These are phyloP conservation scores for Stemphylium beticola DNA, from an alignment of 2,329 filamentous ascomycete genomes.

Conservation along the genomic window DNA sequence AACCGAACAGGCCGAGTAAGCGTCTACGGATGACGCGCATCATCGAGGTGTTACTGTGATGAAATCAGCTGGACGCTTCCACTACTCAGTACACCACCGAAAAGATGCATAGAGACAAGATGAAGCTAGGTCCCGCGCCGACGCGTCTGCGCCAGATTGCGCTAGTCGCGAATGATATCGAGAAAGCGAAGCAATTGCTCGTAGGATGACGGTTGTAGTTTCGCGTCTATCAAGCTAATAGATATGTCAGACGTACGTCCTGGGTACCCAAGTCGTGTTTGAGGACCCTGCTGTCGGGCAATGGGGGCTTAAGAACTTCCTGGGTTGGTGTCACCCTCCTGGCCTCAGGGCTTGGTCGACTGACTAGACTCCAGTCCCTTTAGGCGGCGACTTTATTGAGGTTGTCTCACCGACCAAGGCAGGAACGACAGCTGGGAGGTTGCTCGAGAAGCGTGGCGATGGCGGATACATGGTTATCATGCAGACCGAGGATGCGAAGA, in stretches of 20 bases:
- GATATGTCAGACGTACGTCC: conserved; percentile 38
- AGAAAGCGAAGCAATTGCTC: conserved; percentile 31
- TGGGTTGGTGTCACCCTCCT: conserved; percentile 32
- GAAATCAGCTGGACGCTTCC: neutral
- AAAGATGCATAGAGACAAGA: conserved; percentile 11
- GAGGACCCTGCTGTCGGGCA: conserved; percentile 48
- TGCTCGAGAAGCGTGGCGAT: conserved; percentile 52
- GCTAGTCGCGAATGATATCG: conserved; percentile 40
- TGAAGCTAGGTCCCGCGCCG: conserved; percentile 22
- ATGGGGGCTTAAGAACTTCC: conserved; percentile 52
- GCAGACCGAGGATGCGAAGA: conserved; percentile 52
- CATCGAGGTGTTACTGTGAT: neutral
- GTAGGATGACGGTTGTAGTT: conserved; percentile 17
- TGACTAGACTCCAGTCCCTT: conserved; percentile 39
- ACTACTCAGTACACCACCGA: neutral
- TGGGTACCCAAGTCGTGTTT: conserved; percentile 51
- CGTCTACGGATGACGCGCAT: neutral
- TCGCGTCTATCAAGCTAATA: conserved; percentile 1
- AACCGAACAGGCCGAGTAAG: conserved; percentile 5
- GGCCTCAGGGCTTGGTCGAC: neutral
- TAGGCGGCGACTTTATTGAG: conserved; percentile 55
- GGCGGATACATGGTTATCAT: conserved; percentile 59
- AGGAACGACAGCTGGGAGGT: conserved; percentile 50
- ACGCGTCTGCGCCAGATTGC: conserved; percentile 47
- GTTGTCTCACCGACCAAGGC: conserved; percentile 49